Conservation (phyloP, 176 grass and related monocot genomes). For the Lolium rigidum region DNA sequence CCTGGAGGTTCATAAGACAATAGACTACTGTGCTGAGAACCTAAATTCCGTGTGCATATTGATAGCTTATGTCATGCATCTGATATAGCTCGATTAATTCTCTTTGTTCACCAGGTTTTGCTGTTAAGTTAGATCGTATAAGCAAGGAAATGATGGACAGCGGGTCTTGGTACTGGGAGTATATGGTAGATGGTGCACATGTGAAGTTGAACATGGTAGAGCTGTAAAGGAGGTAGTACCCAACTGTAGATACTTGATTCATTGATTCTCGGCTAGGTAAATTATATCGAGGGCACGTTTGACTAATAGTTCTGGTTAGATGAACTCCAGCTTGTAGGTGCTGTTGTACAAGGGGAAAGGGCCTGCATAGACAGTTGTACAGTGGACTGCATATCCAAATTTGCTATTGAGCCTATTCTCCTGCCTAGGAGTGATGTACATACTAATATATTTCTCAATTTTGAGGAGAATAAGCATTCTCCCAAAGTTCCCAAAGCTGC, state of each 20-base stretch:
- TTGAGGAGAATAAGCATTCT: constrained; percentile 50
- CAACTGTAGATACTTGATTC: constrained; percentile 58
- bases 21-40: not conserved
- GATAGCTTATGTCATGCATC: not conserved
- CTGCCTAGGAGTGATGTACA: constrained; percentile 39
- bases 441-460: constrained; percentile 18
- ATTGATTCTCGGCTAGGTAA: constrained; percentile 46
- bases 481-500: not conserved
- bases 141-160: constrained; percentile 56
- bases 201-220: constrained; percentile 87
- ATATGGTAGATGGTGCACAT: constrained; percentile 54
- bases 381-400: constrained; percentile 31
- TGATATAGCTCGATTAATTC: constrained; percentile 21
- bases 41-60: not conserved
- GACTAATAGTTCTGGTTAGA: constrained; percentile 34
- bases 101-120: constrained; percentile 57
- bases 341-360: constrained; percentile 38
- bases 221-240: constrained; percentile 44
- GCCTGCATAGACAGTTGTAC: constrained; percentile 26
- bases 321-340: constrained; percentile 42
- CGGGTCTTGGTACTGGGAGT: constrained; percentile 92
- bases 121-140: constrained; percentile 68
- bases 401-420: constrained; percentile 24
- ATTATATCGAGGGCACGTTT: constrained; percentile 12
- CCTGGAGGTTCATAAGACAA: not conserved